These are phyloP conservation scores for Daucus carota DNA, from an alignment of 129 eudicot genomes.

Conservation along the genomic window DH1_v3.0 NC_030381.2:44401001-44401500, in stretches of 20 bases:
- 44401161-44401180: neutral
- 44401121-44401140: neutral
- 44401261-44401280: constrained; percentile 33
- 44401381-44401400: neutral
- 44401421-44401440: constrained; percentile 1
- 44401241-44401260: constrained; percentile 32
- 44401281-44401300: constrained; percentile 41
- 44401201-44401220: neutral
- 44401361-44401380: neutral
- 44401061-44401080: neutral
- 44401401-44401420: neutral
- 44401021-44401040: neutral
- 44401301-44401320: constrained; percentile 37
- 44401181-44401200: neutral
- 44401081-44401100: neutral
- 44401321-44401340: constrained; percentile 11
- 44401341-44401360: neutral
- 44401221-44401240: neutral
- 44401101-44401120: neutral
- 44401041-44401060: neutral
- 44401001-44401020: constrained; percentile 79
- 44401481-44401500: constrained; percentile 26
- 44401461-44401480: constrained; percentile 21
- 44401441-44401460: neutral
- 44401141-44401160: no score